These are phyloP conservation scores for Grifola frondosa DNA, from an alignment of 1,284 basidiomycete genomes.

Conservation along the genomic window DNA sequence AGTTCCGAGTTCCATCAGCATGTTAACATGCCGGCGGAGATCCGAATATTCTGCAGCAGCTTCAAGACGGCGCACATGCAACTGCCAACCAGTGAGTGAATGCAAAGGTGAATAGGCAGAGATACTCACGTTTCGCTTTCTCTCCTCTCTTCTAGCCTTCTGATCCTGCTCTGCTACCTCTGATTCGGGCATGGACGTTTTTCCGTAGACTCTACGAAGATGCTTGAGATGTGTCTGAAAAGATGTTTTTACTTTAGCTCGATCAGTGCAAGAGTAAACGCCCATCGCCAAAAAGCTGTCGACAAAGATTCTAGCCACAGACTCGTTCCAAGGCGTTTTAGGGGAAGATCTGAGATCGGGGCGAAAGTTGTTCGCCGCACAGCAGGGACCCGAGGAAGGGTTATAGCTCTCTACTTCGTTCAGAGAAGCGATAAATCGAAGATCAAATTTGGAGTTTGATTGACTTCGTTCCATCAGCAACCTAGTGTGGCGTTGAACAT, in stretches of 20 bases:
- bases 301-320: constrained; percentile 4
- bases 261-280: not conserved
- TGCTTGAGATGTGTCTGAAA: constrained; percentile 5
- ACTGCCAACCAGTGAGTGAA: not conserved
- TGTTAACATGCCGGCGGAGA: constrained; percentile 1
- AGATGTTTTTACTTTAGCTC: not conserved
- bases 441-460: too few species aligned
- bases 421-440: too few species aligned
- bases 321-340: not conserved
- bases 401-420: too few species aligned
- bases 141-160: not conserved
- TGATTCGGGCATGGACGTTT: not conserved
- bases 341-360: not conserved
- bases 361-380: constrained; percentile 1
- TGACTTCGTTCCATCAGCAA: too few species aligned
- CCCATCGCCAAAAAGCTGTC: not conserved
- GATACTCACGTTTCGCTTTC: not conserved
- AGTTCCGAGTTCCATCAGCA: not conserved
- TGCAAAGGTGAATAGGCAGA: not conserved
- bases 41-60: not conserved
- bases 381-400: not conserved
- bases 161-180: not conserved
- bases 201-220: not conserved
- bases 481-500: too few species aligned
- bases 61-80: not conserved